A percentile compares a stretch with the other conserved stretches of the same genome.
These are phyloP conservation scores for Penicillium arizonense DNA, from an alignment of 495 filamentous ascomycete species.

Conservation along the genomic window DNA sequence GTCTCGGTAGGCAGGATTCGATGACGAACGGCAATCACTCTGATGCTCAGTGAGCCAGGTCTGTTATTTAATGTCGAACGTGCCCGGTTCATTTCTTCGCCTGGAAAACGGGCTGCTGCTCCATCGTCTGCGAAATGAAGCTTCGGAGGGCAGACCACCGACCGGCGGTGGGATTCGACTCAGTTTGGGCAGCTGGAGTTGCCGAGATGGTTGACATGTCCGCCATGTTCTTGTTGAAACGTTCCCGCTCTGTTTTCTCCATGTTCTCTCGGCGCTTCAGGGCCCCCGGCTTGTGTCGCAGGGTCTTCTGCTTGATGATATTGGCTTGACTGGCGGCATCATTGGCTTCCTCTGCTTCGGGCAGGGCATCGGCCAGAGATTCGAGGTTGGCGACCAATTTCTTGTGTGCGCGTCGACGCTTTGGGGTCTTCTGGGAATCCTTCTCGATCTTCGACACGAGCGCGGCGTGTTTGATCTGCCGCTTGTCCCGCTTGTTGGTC, in stretches of 20 bases:
- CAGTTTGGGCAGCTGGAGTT: conserved; percentile 11
- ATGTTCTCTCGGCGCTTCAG: conserved; percentile 79
- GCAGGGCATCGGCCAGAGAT: conserved; percentile 74
- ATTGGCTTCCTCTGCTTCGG: conserved; percentile 43
- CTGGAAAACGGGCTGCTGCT: conserved; percentile 66
- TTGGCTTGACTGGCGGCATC: conserved; percentile 37
- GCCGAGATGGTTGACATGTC: conserved; percentile 42
- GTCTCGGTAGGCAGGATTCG: neutral
- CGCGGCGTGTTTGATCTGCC: conserved; percentile 67
- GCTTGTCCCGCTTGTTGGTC: conserved; percentile 75
- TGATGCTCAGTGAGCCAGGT: neutral
- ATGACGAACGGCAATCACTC: neutral
- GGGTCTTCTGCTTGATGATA: conserved; percentile 64
- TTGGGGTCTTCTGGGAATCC: conserved; percentile 43
- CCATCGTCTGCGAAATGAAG: conserved; percentile 72
- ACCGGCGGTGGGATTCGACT: conserved; percentile 45
- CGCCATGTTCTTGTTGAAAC: conserved; percentile 81
- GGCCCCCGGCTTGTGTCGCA: conserved; percentile 73
- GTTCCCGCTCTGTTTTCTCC: conserved; percentile 72
- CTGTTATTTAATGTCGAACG: neutral
- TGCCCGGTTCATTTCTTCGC: conserved; percentile 25
- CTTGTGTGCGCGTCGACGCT: conserved; percentile 67
- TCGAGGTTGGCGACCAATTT: conserved; percentile 77
- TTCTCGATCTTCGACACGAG: conserved; percentile 78
- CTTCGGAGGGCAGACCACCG: conserved; percentile 67